phyloP scores from a whole-genome alignment of 441 rosid genomes.

The Eruca vesicaria region DNA sequence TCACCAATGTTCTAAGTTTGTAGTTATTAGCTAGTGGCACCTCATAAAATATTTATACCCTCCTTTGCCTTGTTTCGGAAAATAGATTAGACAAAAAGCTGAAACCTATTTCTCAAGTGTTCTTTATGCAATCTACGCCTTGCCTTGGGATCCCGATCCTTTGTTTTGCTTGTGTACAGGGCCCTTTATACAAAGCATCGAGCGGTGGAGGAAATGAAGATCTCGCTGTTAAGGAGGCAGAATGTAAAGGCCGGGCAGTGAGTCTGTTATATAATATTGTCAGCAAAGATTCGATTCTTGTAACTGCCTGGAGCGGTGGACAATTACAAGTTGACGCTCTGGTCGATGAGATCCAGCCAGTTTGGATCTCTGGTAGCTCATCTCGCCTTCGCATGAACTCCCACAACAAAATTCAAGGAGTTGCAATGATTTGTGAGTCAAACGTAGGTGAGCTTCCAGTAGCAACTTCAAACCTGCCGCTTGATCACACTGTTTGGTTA shows the following conservation, averaged over 20 bases:
- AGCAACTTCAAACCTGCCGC: constrained; percentile 56
- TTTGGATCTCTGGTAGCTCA: constrained; percentile 72
- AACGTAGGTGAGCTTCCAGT: constrained; percentile 42
- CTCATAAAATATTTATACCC: constrained; percentile 6
- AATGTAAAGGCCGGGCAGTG: constrained; percentile 84
- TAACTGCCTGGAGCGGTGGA: constrained; percentile 96
- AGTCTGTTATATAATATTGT: constrained; percentile 76
- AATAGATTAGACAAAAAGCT: background rate
- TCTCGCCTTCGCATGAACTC: constrained; percentile 74
- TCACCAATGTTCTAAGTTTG: background rate
- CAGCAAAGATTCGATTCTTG: constrained; percentile 89
- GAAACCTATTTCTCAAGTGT: background rate
- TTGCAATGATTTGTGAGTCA: constrained; percentile 95
- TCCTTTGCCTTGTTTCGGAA: constrained; percentile 2
- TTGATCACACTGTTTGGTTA: constrained; percentile 74
- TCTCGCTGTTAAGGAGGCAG: constrained; percentile 50
- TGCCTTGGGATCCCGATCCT: constrained; percentile 13
- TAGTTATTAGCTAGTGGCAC: constrained; percentile 7
- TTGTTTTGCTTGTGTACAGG: constrained; percentile 45
- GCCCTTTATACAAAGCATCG: constrained; percentile 72
- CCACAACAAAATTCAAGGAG: constrained; percentile 53
- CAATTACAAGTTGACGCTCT: constrained; percentile 91
- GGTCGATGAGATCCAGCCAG: constrained; percentile 97
- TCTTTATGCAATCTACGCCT: constrained; percentile 2
- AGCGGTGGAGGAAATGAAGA: constrained; percentile 57